Evolutionary conservation across 2,329 filamentous ascomycete genomes (phyloP).

Genomic region (Pyrenochaeta sp.): DNA sequence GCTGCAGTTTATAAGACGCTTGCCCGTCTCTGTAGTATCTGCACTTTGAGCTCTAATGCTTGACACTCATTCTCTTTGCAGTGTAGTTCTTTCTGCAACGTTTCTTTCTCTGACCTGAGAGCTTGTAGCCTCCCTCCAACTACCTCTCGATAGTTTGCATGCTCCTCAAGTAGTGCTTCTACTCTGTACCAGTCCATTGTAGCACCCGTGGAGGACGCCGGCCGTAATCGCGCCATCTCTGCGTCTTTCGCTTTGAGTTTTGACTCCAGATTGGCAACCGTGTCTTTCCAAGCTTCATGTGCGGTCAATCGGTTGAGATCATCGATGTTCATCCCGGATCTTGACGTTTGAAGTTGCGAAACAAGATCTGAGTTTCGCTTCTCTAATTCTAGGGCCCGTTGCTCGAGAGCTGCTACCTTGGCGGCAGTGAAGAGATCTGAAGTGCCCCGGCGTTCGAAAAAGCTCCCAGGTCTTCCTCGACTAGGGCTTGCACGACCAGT

Average conservation of each 20-base stretch:
- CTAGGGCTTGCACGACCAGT: constrained; percentile 33
- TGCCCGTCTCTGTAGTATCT: constrained; percentile 40
- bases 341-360: constrained; percentile 39
- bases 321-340: constrained; percentile 39
- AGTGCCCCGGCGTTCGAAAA: constrained; percentile 47
- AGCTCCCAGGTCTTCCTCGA: constrained; percentile 38
- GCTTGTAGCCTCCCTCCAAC: constrained; percentile 49
- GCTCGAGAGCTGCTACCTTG: constrained; percentile 54
- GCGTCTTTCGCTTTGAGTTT: constrained; percentile 42
- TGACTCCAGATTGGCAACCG: constrained; percentile 39
- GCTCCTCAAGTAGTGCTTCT: constrained; percentile 52
- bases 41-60: constrained; percentile 47
- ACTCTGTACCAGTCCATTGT: constrained; percentile 44
- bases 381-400: constrained; percentile 54
- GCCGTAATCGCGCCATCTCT: constrained; percentile 33
- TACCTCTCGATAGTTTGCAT: constrained; percentile 49
- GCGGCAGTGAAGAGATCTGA: constrained; percentile 54
- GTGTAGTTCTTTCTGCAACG: constrained; percentile 49
- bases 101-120: constrained; percentile 53
- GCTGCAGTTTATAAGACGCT: constrained; percentile 12
- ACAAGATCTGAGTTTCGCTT: constrained; percentile 50
- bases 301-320: constrained; percentile 45
- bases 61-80: constrained; percentile 52
- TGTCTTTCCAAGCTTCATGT: constrained; percentile 48
- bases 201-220: constrained; percentile 7